Conservation (phyloP, 495 filamentous ascomycete species). For the Aspergillus panamensis region DNA sequence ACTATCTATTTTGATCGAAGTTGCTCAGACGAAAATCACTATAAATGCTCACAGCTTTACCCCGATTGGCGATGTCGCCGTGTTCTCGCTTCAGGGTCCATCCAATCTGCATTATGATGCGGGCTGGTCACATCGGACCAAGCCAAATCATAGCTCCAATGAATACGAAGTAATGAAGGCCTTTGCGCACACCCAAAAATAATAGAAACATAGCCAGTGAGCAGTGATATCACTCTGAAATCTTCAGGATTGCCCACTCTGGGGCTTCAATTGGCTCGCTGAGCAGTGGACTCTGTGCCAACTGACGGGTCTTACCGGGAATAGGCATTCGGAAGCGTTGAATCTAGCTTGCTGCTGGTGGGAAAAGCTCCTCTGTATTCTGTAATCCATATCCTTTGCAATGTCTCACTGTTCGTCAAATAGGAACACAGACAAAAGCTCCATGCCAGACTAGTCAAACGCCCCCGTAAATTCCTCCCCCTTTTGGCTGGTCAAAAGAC, state of each 20-base stretch:
- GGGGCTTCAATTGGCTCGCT: conserved; percentile 9
- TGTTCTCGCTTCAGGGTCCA: not conserved
- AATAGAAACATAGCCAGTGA: conserved; percentile 24
- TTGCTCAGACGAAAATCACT: conserved; percentile 3
- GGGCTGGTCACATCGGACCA: conserved; percentile 11
- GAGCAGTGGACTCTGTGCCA: conserved; percentile 8
- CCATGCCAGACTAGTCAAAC: not conserved
- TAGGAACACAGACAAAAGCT: not conserved
- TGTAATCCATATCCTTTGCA: conserved; percentile 7
- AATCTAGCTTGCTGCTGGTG: conserved; percentile 3
- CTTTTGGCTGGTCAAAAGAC: conserved; percentile 14
- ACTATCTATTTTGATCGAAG: not conserved
- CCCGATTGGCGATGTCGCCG: conserved; percentile 1
- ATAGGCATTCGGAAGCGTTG: conserved; percentile 1
- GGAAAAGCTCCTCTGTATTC: conserved; percentile 6
- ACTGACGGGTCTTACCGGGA: conserved; percentile 9
- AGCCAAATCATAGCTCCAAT: conserved; percentile 7
- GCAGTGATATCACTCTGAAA: conserved; percentile 3
- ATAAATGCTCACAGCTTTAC: not conserved
- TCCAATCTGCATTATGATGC: not conserved
- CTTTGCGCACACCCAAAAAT: conserved; percentile 16
- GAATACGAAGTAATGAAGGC: conserved; percentile 1
- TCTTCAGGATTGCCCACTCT: conserved; percentile 11
- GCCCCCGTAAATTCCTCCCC: not conserved
- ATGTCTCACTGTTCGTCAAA: conserved; percentile 15